Evolutionary conservation across 768 basidiomycete species (phyloP).

Genomic region (Brasilioporus rufonigricans): DNA sequence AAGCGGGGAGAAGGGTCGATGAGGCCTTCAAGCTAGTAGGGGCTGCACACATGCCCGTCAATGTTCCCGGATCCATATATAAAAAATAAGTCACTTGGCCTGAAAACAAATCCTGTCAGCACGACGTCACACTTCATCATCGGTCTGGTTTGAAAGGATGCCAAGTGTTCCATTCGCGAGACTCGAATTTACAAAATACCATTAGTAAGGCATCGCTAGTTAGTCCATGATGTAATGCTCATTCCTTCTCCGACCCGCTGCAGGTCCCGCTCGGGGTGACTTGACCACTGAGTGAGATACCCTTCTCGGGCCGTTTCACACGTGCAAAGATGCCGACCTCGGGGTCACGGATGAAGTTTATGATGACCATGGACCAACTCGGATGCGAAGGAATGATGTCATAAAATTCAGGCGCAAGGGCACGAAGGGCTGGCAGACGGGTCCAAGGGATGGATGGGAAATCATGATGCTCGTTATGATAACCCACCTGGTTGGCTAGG

Average conservation of each 20-base stretch:
- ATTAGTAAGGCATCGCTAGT: constrained; percentile 9
- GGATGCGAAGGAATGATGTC: constrained; percentile 83
- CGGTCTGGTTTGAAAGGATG: neutral
- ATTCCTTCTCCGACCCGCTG: constrained; percentile 16
- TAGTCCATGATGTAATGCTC: constrained; percentile 9
- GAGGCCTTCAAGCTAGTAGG: constrained; percentile 8
- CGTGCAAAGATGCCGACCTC: constrained; percentile 88
- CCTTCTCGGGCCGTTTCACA: constrained; percentile 67
- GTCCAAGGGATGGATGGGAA: constrained; percentile 98
- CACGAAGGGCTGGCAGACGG: constrained; percentile 75
- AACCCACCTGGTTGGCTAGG: constrained; percentile 67
- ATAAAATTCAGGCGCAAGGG: constrained; percentile 90
- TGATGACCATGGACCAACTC: constrained; percentile 92
- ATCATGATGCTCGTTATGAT: constrained; percentile 99
- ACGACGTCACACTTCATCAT: constrained; percentile 1
- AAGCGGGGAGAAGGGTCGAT: constrained; percentile 12
- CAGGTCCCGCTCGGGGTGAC: constrained; percentile 10
- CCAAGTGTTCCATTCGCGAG: constrained; percentile 3
- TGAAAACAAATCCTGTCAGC: constrained; percentile 13
- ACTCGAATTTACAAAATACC: constrained; percentile 15
- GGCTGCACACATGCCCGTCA: constrained; percentile 17
- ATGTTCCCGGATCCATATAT: constrained; percentile 7
- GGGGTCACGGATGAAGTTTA: constrained; percentile 90
- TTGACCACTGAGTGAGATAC: constrained; percentile 17
- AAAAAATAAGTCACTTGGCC: constrained; percentile 1